phyloP scores from a whole-genome alignment of 805 yeast species.

The Kluyveromyces wickerhamii region DNA sequence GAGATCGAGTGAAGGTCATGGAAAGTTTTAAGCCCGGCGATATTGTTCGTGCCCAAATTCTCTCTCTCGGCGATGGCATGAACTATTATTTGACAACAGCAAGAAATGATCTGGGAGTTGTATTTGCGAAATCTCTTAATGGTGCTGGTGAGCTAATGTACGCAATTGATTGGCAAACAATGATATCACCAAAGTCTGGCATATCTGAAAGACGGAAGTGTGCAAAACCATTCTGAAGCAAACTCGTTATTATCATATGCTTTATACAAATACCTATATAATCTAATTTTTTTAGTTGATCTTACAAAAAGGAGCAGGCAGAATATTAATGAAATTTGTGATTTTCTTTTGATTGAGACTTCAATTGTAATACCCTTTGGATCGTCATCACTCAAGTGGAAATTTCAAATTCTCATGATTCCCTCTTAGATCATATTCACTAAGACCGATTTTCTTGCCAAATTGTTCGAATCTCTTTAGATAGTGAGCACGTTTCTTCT shows the following conservation, averaged over 20 bases:
- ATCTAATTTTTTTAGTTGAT: conserved; percentile 1
- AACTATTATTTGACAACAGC: conserved; percentile 88
- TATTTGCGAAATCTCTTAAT: conserved; percentile 64
- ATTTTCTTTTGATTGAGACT: too few relatives aligned
- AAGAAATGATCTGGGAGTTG: conserved; percentile 85
- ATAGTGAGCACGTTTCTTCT: conserved; percentile 52
- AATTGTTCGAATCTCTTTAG: conserved; percentile 60
- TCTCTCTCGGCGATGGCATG: conserved; percentile 88
- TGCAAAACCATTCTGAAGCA: conserved; percentile 70
- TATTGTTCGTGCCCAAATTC: conserved; percentile 71
- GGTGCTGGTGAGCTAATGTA: conserved; percentile 73
- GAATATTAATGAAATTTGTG: too few relatives aligned
- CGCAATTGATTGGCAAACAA: conserved; percentile 93
- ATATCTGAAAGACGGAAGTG: conserved; percentile 74
- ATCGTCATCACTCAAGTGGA: too few relatives aligned
- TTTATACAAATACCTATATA: conserved; percentile 5
- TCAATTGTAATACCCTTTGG: too few relatives aligned
- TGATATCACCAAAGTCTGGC: conserved; percentile 75
- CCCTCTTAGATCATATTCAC: conserved; percentile 73
- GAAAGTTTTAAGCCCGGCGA: conserved; percentile 89
- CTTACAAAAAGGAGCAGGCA: too few relatives aligned
- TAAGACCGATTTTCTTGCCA: conserved; percentile 67
- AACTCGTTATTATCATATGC: too few relatives aligned
- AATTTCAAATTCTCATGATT: conserved; percentile 22
- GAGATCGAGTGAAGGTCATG: conserved; percentile 74